These are phyloP conservation scores for Wickerhamiella sorbophila DNA, from an alignment of 805 yeast species.

Conservation along the genomic window DNA sequence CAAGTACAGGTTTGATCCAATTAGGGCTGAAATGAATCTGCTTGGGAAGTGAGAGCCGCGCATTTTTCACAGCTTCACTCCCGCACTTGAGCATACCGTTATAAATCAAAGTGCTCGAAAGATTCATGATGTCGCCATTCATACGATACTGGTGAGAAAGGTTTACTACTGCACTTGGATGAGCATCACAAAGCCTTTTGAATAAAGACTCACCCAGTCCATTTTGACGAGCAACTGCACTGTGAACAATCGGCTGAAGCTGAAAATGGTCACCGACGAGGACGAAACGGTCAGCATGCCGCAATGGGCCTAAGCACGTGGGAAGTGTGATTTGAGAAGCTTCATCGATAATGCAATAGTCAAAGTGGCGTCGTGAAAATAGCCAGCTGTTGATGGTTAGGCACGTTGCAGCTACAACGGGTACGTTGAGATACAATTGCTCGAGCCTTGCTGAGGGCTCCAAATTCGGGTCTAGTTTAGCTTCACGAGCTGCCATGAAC, in stretches of 20 bases:
- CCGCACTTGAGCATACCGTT: constrained; percentile 70
- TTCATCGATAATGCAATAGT: constrained; percentile 89
- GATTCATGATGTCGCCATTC: constrained; percentile 75
- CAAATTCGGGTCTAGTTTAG: constrained; percentile 9
- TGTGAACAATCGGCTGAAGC: constrained; percentile 73
- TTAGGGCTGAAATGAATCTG: constrained; percentile 10
- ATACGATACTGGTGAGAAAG: constrained; percentile 78
- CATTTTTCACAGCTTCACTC: constrained; percentile 45
- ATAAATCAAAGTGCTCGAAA: constrained; percentile 71
- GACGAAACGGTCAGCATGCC: constrained; percentile 63
- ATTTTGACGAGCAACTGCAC: constrained; percentile 45
- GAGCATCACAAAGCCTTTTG: constrained; percentile 51
- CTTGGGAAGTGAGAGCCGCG: constrained; percentile 37
- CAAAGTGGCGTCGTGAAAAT: constrained; percentile 50
- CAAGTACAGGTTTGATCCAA: constrained; percentile 27
- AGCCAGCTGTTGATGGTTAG: constrained; percentile 55
- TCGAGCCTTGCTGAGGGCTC: constrained; percentile 22
- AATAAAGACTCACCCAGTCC: constrained; percentile 70
- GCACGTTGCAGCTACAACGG: constrained; percentile 81
- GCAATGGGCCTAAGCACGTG: constrained; percentile 72
- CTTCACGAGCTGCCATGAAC: constrained; percentile 4
- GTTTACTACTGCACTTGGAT: constrained; percentile 64
- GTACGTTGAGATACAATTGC: constrained; percentile 37
- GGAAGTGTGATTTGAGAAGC: constrained; percentile 95
- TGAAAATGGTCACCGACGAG: constrained; percentile 96